Evolutionary conservation across 768 basidiomycete genomes (phyloP), one percentile per base, ranked within the genome.

Genomic region (Mycena latifolia): DNA sequence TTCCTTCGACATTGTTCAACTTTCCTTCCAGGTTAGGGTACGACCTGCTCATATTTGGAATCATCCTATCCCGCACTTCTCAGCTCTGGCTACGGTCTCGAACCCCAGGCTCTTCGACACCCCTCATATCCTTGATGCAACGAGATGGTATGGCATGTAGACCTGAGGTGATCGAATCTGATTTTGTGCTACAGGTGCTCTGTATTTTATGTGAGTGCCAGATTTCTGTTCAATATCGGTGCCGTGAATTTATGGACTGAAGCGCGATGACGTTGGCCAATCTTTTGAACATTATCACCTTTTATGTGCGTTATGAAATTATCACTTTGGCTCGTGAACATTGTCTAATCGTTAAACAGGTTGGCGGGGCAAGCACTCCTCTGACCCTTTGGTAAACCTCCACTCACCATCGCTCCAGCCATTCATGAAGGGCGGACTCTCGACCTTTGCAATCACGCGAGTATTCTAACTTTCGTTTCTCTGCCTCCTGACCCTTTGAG

Each of bases 191-290:
- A 3, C 45, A 56, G 55, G 55, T 9, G 55, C 55, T 2, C 11
- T 47, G 3, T 58, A 58, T 33, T 58, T 58, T 25, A 41, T 58
- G 56, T 58, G 46, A 58, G 45, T 58, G 22, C 31, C 8, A 24
- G 18, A 24, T 17, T 18, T 6, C 15, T 20, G 54, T 31, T 27
- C 41, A 4, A 56, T 25, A 33, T 24, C n/a, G 12, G 10, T 24
- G 14, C 2, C 14, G 10, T 11, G 5, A n/a, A 48, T 51, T 51
- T 2, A 51, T 5, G 29, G 10, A 24, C 6, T 9, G 25, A 31
- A 58, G 56, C 29, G 56, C 24, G 29, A 58, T 58, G 45, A 17
- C 29, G 22, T 37, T 58, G 46, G 56, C 46, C 20, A 58, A 58
- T 27, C 43, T 58, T 4, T 3, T 14, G 18, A 58, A 58, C 22